Evolutionary conservation across 1,284 basidiomycete genomes (phyloP).

Genomic region (Rhodofomes roseus): DNA sequence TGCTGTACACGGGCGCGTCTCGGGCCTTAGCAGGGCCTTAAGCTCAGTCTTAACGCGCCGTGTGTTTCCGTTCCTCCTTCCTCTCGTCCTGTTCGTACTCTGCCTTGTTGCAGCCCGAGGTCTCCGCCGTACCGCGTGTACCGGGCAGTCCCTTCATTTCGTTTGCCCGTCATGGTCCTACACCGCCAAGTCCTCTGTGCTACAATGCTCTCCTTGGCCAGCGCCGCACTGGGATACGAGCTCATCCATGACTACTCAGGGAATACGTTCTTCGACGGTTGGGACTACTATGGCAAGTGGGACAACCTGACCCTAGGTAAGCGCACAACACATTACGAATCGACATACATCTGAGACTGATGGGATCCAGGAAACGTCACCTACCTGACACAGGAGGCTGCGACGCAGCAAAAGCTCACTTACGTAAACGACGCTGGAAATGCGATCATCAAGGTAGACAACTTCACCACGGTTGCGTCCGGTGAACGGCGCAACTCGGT

Average conservation of each 20-base stretch:
- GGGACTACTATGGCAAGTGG: constrained; percentile 54
- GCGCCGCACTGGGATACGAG: constrained; percentile 29
- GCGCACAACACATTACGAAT: constrained; percentile 17
- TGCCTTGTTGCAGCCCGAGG: neutral
- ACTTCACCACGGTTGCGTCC: constrained; percentile 42
- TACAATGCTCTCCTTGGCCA: constrained; percentile 8
- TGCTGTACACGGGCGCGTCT: neutral
- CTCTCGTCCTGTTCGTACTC: neutral
- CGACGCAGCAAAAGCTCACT: constrained; percentile 41
- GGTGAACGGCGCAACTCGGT: constrained; percentile 56
- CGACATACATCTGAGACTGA: constrained; percentile 10
- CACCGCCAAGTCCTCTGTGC: constrained; percentile 2
- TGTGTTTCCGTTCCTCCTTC: neutral
- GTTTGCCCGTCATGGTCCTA: neutral
- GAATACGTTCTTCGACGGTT: constrained; percentile 52
- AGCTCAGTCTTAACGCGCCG: neutral
- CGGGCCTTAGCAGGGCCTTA: neutral
- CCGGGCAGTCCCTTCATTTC: constrained; percentile 1
- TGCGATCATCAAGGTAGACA: constrained; percentile 60
- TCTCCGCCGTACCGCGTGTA: neutral
- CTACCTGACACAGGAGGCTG: constrained; percentile 42
- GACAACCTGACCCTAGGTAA: constrained; percentile 63
- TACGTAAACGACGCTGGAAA: constrained; percentile 52
- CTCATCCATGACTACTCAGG: constrained; percentile 50
- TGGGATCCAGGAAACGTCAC: constrained; percentile 44